Base-by-base conservation (phyloP, 768 basidiomycete species). In the Amanita fuliginea region DNA sequence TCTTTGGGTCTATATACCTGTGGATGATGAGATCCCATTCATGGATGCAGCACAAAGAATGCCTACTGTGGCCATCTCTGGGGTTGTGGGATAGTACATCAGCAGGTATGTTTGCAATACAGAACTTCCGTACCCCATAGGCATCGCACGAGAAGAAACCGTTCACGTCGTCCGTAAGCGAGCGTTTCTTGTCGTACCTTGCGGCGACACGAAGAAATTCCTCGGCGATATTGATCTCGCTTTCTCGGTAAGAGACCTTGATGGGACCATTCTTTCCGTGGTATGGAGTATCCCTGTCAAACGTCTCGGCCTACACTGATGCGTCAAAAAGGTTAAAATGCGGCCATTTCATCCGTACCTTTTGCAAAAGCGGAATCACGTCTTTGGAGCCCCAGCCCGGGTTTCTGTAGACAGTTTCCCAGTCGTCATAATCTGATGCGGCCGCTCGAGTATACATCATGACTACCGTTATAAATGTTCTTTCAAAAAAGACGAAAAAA, bases 351-450 rank as follows among this genome's bases (percentile, higher is more conserved):
- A 10, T 19, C 44, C 46, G 6, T 49, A 76, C 83, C 71, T 82
- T 81, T 53, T 66, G 74, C 26, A 81, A 53, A 11, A 82, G 62
- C 0, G 81, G 81, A 26, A 83, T 72, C 4, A 85, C 57, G 22
- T 76, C 65, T 42, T 68, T 64, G 0, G 77, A 75, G 4, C 78
- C 68, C 83, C 83, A 85, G 1, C 81, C 82, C 1, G 71, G 61
- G 57, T 83, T 82, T 3, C 67, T 67, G 21, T 75, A 60, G 2
- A 66, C 58, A 1, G 51, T 63, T 56, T 75, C 73, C 82, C 81
- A 83, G 44, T 77, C 76, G 53, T 85, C 78, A 42, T 76, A 82
- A 57, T 85, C 83, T 0, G 80, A 81, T 1, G 77, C 74, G 6
- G 76, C 61, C 11, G 78, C 73, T 21, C 82, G 73, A 0, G 71